A percentile compares a stretch with the other conserved stretches of the same genome.
Evolutionary conservation across 371 early-diverging fungal genomes (phyloP).

Genomic region (Umbelopsis sp.): DNA sequence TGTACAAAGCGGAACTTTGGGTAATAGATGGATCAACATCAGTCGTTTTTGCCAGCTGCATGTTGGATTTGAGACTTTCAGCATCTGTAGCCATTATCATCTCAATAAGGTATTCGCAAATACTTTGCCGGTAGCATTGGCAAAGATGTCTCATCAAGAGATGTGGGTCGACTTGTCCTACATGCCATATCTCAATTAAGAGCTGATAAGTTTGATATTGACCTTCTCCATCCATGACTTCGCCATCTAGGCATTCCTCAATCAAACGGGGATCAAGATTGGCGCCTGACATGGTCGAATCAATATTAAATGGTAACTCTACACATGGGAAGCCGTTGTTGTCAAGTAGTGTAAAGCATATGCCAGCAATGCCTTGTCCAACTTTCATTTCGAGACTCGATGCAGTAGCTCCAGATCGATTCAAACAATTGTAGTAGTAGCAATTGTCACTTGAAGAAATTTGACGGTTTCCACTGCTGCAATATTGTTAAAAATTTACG

Average conservation of each 20-base stretch:
- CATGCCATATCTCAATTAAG: conserved; percentile 73
- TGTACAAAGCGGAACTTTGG: neutral
- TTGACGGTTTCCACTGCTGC: conserved; percentile 16
- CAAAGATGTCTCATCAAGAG: conserved; percentile 58
- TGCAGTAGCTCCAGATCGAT: conserved; percentile 43
- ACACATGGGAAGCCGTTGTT: conserved; percentile 40
- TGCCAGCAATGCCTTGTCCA: conserved; percentile 78
- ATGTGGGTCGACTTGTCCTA: conserved; percentile 62
- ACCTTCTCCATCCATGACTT: conserved; percentile 34
- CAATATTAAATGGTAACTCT: conserved; percentile 33
- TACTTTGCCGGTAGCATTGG: conserved; percentile 62
- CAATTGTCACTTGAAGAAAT: conserved; percentile 31
- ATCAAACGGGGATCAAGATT: conserved; percentile 39
- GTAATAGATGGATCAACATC: neutral
- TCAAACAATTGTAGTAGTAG: conserved; percentile 53
- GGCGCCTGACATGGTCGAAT: conserved; percentile 13
- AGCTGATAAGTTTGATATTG: conserved; percentile 44
- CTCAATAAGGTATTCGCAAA: conserved; percentile 79
- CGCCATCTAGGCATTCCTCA: conserved; percentile 36
- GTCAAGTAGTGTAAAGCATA: conserved; percentile 66
- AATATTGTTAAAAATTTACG: neutral
- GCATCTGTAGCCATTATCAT: conserved; percentile 54
- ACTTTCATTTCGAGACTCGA: conserved; percentile 37
- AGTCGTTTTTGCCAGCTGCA: neutral
- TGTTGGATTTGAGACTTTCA: neutral